Percentiles rank a stretch among this genome's conserved stretches.
These are phyloP conservation scores for Trichosporon ovoides DNA, from an alignment of 1,284 basidiomycete species.

Conservation along the genomic window DNA sequence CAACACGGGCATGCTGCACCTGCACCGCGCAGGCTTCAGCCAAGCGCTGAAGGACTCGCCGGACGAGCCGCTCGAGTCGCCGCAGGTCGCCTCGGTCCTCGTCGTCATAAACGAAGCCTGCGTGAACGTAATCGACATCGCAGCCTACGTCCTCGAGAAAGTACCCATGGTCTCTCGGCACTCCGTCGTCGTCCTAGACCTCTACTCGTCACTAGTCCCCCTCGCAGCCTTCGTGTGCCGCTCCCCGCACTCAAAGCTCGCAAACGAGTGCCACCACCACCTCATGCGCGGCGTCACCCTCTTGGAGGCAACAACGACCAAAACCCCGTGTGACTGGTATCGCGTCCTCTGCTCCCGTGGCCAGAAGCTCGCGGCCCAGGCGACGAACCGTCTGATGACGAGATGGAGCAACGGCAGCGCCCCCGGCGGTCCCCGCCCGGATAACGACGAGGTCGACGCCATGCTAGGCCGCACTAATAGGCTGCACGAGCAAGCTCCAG, in stretches of 20 bases:
- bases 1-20: slow-evolving; percentile 5
- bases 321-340: slow-evolving; percentile 1
- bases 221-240: not conserved
- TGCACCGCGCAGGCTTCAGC: not conserved
- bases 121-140: slow-evolving; percentile 2
- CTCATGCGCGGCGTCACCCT: slow-evolving; percentile 1
- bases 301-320: not conserved
- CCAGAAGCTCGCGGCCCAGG: not conserved
- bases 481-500: not conserved
- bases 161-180: not conserved
- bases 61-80: not conserved
- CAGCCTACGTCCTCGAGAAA: slow-evolving; percentile 1
- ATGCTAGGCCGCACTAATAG: not conserved
- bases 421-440: not conserved
- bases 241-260: not conserved
- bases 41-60: not conserved
- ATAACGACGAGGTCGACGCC: not conserved
- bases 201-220: not conserved
- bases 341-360: not conserved
- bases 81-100: not conserved
- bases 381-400: not conserved
- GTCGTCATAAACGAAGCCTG: slow-evolving; percentile 1
- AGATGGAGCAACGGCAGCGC: not conserved
- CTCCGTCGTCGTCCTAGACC: not conserved
- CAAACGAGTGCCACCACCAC: slow-evolving; percentile 3